Evolutionary conservation across 208 protist species (phyloP), one percentile per base, ranked within the genome.

Genomic region (Phytomonas francai): DNA sequence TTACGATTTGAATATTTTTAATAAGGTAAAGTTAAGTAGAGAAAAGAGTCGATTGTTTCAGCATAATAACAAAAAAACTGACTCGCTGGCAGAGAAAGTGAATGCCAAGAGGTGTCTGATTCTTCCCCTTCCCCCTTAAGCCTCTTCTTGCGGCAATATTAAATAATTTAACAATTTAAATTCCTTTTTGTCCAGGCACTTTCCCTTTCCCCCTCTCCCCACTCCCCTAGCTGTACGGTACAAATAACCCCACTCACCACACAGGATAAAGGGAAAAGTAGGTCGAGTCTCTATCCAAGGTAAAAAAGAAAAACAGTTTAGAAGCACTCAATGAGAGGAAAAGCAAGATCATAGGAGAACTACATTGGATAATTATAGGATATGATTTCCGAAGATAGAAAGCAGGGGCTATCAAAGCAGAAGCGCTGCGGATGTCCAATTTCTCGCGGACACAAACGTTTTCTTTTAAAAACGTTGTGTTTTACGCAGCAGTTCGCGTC

Each of bases 11-110:
- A 67, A 98, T 39, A 80, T 99, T 19, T 80, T 99, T 28, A 91
- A 98, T 29, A 97, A 97, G 70, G 97, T 99, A 78, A 97, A 95
- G 62, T 93, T 54, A 54, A 54, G 11, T 54, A 19, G 45, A 6
- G 11, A 54, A 54, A 54, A 54, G 45, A 54, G 45, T 54, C 22
- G 45, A 25, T 54, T 54, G 19, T 16, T 54, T 54, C 11, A 25
- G 93, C 68, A 91, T 84, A 16, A 96, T 94, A 58, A 98, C 91
- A 79, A 99, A 97, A 22, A 99, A 96, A n/a, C n/a, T 25, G 98
- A 98, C 67, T 92, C 98, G 12, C 98, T 19, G 11, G 16, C 16
- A 49, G 14, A 49, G 39, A 19, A 22, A 25, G 45, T 54, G 16
- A 25, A 25, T 25, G 11, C 45, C 3, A 22, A 54, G 45, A 54